Percentiles rank a stretch among this genome's conserved stretches.
phyloP scores from a whole-genome alignment of 345 rosid species.

The Populus davidiana region DNA sequence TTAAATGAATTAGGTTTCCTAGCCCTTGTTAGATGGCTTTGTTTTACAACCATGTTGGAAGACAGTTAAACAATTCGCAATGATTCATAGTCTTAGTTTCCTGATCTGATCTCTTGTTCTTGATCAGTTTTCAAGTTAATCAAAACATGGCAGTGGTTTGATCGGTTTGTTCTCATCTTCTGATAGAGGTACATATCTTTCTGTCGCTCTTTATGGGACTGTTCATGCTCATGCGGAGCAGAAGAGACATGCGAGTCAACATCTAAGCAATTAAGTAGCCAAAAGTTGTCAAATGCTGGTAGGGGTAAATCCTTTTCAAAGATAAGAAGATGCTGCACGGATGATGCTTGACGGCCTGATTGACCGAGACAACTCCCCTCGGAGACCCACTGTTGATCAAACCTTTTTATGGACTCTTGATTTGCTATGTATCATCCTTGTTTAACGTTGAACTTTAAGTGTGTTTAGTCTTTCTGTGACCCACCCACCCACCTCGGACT shows the following conservation, averaged over 20 bases:
- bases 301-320: slow-evolving; percentile 27
- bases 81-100: too few relatives aligned
- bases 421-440: background rate
- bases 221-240: slow-evolving; percentile 30
- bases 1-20: too few relatives aligned
- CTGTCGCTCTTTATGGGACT: background rate
- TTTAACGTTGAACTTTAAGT: background rate
- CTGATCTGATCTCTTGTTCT: too few relatives aligned
- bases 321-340: slow-evolving; percentile 42
- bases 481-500: slow-evolving; percentile 32
- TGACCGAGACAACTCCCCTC: slow-evolving; percentile 17
- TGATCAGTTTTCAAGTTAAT: background rate
- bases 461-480: background rate
- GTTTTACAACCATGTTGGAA: background rate
- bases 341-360: slow-evolving; percentile 11
- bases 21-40: background rate
- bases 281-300: slow-evolving; percentile 24
- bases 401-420: slow-evolving; percentile 5
- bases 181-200: background rate
- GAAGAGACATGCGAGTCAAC: slow-evolving; percentile 36
- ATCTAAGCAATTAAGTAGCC: slow-evolving; percentile 13
- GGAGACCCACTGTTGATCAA: background rate
- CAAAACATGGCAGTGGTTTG: background rate
- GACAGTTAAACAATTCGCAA: too few relatives aligned
- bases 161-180: background rate